Conservation (phyloP, 768 basidiomycete species). For the Galerina marginata region DNA sequence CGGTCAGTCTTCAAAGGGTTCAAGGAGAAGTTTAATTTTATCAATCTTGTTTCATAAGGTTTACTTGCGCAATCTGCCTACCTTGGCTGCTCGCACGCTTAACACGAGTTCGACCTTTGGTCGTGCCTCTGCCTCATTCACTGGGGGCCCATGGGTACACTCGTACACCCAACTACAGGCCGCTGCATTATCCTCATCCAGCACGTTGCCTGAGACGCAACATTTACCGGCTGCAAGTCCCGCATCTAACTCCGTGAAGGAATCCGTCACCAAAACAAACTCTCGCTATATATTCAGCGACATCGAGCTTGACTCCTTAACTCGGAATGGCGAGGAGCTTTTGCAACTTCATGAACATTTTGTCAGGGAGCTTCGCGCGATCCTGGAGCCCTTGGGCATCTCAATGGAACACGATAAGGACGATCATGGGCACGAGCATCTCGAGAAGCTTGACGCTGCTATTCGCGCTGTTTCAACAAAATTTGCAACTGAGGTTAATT, state of each 20-base stretch:
- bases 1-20: slow-evolving; percentile 50
- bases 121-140: slow-evolving; percentile 47
- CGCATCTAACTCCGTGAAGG: slow-evolving; percentile 23
- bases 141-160: slow-evolving; percentile 50
- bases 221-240: slow-evolving; percentile 21
- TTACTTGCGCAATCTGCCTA: slow-evolving; percentile 63
- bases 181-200: slow-evolving; percentile 29
- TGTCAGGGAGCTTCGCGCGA: slow-evolving; percentile 55
- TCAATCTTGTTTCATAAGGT: slow-evolving; percentile 48
- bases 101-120: slow-evolving; percentile 40
- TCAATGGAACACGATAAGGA: slow-evolving; percentile 35
- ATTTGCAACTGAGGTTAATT: slow-evolving; percentile 61
- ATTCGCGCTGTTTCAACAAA: slow-evolving; percentile 58
- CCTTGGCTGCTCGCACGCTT: slow-evolving; percentile 48
- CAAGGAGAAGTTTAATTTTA: not conserved
- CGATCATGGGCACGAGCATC: slow-evolving; percentile 20
- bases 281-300: slow-evolving; percentile 61
- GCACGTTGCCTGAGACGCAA: slow-evolving; percentile 31
- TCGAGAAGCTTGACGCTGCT: slow-evolving; percentile 46
- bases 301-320: slow-evolving; percentile 60
- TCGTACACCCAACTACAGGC: slow-evolving; percentile 45
- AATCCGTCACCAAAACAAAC: slow-evolving; percentile 31
- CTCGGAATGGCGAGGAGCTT: slow-evolving; percentile 72
- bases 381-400: slow-evolving; percentile 59
- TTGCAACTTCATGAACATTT: slow-evolving; percentile 73